phyloP scores from a whole-genome alignment of 177 flowering plant genomes.

The Vitis hybrid region DNA sequence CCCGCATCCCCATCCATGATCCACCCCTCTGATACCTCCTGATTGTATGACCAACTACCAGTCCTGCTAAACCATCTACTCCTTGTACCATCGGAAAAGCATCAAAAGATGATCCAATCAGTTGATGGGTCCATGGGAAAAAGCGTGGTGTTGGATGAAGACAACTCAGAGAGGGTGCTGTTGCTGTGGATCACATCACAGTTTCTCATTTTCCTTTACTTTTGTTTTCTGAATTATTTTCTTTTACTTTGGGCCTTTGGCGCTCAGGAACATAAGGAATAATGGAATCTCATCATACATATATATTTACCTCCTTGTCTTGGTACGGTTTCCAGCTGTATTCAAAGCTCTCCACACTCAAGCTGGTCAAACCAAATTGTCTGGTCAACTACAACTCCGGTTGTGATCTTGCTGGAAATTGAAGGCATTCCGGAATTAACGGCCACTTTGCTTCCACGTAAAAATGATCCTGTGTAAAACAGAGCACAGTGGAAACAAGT shows the following conservation, averaged over 20 bases:
- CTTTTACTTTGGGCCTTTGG: conserved; percentile 22
- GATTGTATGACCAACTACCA: neutral
- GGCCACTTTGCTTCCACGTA: conserved; percentile 15
- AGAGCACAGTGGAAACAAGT: neutral
- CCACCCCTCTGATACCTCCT: neutral
- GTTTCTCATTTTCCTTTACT: neutral
- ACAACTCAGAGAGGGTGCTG: neutral
- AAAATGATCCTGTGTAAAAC: conserved; percentile 9
- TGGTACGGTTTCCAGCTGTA: conserved; percentile 66
- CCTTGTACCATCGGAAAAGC: too few relatives aligned
- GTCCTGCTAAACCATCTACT: conserved; percentile 2
- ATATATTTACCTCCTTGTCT: conserved; percentile 53
- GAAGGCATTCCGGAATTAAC: conserved; percentile 26
- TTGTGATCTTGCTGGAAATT: conserved; percentile 43
- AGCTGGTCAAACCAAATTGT: conserved; percentile 31
- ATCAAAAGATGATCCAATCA: too few relatives aligned
- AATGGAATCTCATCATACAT: conserved; percentile 54
- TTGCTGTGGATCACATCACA: conserved; percentile 6
- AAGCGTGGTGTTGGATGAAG: conserved; percentile 11
- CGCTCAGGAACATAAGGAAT: conserved; percentile 46
- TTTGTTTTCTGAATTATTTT: conserved; percentile 6
- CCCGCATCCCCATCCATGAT: conserved; percentile 12
- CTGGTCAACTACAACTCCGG: conserved; percentile 28
- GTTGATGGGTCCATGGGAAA: neutral
- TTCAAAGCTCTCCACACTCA: neutral